Percentiles rank a stretch among this genome's conserved stretches.
Evolutionary conservation across 2,329 filamentous ascomycete species (phyloP).

Genomic region (Atkinsonella hypoxylon): DNA sequence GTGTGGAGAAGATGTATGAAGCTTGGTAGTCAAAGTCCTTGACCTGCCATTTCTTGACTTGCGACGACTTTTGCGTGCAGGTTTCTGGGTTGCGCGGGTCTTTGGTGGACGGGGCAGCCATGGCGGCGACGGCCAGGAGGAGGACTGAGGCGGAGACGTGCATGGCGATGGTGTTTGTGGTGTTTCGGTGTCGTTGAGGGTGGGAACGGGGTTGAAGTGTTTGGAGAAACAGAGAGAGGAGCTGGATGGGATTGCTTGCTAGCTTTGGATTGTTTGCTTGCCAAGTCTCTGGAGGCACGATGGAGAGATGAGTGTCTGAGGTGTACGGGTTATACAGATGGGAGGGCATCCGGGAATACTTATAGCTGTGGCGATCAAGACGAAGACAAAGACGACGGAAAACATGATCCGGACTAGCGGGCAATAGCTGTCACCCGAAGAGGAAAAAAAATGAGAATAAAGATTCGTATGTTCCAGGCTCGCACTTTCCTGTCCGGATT

Average conservation of each 20-base stretch:
- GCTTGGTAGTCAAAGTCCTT: slow-evolving; percentile 35
- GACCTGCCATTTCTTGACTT: slow-evolving; percentile 25
- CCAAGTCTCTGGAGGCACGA: neutral
- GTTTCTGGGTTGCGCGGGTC: slow-evolving; percentile 2
- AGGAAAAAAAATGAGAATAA: neutral
- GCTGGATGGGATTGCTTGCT: neutral
- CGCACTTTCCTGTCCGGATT: neutral
- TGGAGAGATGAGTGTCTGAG: neutral
- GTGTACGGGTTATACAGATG: neutral
- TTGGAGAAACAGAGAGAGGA: neutral
- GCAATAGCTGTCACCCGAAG: neutral
- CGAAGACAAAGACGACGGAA: neutral
- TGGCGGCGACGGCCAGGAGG: slow-evolving; percentile 14
- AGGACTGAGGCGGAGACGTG: slow-evolving; percentile 10
- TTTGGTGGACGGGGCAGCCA: slow-evolving; percentile 12
- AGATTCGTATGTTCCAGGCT: neutral
- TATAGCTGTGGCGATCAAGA: neutral
- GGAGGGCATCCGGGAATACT: neutral
- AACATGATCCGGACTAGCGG: neutral
- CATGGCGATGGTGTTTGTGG: slow-evolving; percentile 4
- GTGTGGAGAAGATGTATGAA: slow-evolving; percentile 36
- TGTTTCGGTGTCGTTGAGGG: neutral
- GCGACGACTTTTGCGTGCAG: slow-evolving; percentile 13
- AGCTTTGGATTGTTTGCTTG: neutral
- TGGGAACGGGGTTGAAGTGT: neutral